These are phyloP conservation scores for Nepenthes gracilis DNA, from an alignment of 148 eudicot species.

Conservation along the genomic window DNA sequence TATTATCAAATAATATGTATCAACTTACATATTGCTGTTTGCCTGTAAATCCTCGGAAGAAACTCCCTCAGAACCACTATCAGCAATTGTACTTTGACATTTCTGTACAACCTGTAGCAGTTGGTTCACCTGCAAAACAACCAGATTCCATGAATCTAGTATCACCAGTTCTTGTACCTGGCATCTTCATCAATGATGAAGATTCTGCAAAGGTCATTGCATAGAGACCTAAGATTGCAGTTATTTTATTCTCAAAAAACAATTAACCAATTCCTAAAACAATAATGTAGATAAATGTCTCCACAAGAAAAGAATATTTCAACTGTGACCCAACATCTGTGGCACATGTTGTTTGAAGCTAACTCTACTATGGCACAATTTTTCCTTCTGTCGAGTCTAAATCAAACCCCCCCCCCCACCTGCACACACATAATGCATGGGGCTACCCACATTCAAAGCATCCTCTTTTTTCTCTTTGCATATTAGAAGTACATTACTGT, in stretches of 20 bases:
- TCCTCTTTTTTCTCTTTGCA: too few species aligned
- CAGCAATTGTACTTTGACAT: slow-evolving; percentile 75
- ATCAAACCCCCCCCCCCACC: too few species aligned
- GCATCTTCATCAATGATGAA: background rate
- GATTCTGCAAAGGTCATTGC: background rate
- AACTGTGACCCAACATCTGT: too few species aligned
- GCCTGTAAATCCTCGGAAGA: slow-evolving; percentile 77
- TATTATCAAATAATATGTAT: background rate
- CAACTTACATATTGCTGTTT: slow-evolving; percentile 70
- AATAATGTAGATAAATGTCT: too few species aligned
- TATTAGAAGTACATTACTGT: too few species aligned
- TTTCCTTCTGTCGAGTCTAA: too few species aligned
- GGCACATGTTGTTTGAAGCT: too few species aligned
- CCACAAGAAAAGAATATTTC: too few species aligned
- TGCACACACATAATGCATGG: too few species aligned
- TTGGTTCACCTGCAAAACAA: slow-evolving; percentile 65
- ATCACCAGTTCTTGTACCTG: background rate
- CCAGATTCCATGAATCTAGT: background rate
- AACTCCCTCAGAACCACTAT: slow-evolving; percentile 77
- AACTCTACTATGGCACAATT: too few species aligned
- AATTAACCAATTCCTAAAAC: background rate
- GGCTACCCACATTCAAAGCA: too few species aligned
- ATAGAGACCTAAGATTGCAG: background rate
- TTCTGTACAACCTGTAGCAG: slow-evolving; percentile 89
- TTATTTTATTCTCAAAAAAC: too few species aligned